Base-by-base conservation (phyloP, 1,284 basidiomycete genomes). In the Trametes sp. region DNA sequence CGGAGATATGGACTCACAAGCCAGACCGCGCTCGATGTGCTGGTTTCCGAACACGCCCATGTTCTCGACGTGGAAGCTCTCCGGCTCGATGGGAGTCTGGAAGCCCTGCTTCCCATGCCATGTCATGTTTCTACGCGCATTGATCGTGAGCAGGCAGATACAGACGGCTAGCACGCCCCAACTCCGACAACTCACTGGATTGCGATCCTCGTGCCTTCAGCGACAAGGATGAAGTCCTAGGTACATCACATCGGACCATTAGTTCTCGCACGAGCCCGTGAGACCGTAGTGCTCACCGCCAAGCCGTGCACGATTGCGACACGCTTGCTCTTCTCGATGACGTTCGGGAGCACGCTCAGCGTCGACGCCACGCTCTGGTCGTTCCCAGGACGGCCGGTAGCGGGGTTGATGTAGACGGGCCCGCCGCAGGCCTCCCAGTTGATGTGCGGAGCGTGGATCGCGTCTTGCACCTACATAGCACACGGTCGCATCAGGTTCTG, bases 361-460 rank as follows among this genome's bases (percentile, higher is more conserved):
- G 75, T 75, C 1, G 78, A 76, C 16, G 80, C 77, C 10, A 77
- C 72, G 26, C 76, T 77, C 55, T 72, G 72, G 61, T 81, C 80
- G 24, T 64, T 74, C 2, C 72, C 74, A 0, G 69, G 66, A 4
- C 69, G 57, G 4, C 74, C 74, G 1, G 73, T 72, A 16, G 72
- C 68, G 69, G 76, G 70, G 60, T 83, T 77, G 65, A 82, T 76
- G 64, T 84, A 87, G 6, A 86, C 83, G 21, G 78, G 72, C 44
- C 74, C 75, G 23, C 75, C 66, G 67, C 87, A 88, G 28, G 73
- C 70, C 16, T 73, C 71, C 86, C 86, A 88, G 33, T 71, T 72
- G 61, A 86, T 81, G 65, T 83, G 82, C 19, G 86, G 85, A 2
- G 86, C 87, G 65, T 87, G 86, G 44, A 87, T 84, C 0, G 84